Percentiles rank a stretch among this genome's conserved stretches.
Evolutionary conservation across 257 asterid species (phyloP).

Genomic region (Misopates orontium): DNA sequence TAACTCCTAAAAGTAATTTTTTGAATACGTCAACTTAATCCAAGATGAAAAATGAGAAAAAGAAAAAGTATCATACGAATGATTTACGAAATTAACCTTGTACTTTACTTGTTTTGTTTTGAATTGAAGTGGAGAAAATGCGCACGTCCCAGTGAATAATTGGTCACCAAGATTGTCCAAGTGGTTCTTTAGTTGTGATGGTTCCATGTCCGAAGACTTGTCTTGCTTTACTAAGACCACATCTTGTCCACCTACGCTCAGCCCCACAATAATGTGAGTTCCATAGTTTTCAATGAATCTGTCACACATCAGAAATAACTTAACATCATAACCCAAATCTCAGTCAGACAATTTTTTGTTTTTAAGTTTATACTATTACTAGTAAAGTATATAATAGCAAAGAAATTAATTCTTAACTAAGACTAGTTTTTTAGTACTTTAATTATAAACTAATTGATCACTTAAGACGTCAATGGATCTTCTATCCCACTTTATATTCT

Average conservation of each 20-base stretch:
- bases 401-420: no score
- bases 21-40: no score
- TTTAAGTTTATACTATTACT: no score
- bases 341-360: neutral
- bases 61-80: neutral
- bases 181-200: slow-evolving; percentile 74
- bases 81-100: slow-evolving; percentile 42
- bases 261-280: slow-evolving; percentile 87
- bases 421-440: no score
- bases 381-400: no score
- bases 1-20: no score
- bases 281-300: slow-evolving; percentile 95
- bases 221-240: slow-evolving; percentile 78
- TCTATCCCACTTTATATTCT: no score
- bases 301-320: slow-evolving; percentile 32
- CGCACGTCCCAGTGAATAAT: slow-evolving; percentile 68
- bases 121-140: slow-evolving; percentile 53
- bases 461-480: no score
- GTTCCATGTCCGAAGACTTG: slow-evolving; percentile 59
- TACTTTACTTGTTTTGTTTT: slow-evolving; percentile 48
- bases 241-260: slow-evolving; percentile 90
- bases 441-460: no score
- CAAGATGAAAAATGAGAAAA: neutral
- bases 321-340: slow-evolving; percentile 5
- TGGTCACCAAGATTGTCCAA: slow-evolving; percentile 83